Evolutionary conservation across 2,329 filamentous ascomycete species (phyloP), one percentile per base, ranked within the genome.

Genomic region (Fusarium domesticum): DNA sequence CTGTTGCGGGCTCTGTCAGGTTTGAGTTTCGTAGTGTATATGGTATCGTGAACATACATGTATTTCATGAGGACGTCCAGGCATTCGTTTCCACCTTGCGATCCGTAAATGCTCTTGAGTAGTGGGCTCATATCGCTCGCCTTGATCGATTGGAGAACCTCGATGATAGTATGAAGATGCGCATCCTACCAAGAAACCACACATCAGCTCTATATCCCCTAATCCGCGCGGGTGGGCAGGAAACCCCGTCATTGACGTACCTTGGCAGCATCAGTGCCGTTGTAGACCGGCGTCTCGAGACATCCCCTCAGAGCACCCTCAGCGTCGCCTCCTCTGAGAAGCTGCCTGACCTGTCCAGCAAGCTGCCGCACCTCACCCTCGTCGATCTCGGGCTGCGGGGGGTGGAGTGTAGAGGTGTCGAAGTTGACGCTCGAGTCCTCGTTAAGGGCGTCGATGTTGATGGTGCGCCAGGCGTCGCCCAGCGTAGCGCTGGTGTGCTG

Each of bases 61-160:
- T 96, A 98, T 75, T 98, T 98, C 88, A 96, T 96, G 67, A 98
- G 73, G 39, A 92, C 89, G 68, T 98, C 93, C 56, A 95, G 73
- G 49, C 87, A 78, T 70, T 97, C 93, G 50, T 81, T 82, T 19
- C 93, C 93, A 50, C 87, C 87, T 39, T 87, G 81, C 10, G 84
- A 83, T 47, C 74, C 75, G 71, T 93, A 90, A 62, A 97, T 86
- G 45, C 84, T 81, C 70, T 85, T 83, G 56, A 98, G 75, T 61
- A 97, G 83, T 12, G 89, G 87, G 53, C 84, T 89, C 88, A 97
- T 97, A 59, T 98, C 93, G 59, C 87, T 87, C 63, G 93, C 90
- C 67, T 95, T 91, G 71, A 97, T 97, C 16, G 89, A 93, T 70
- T 96, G 91, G 54, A 98, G 76, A 46, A 97, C 91, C 71, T 98